Conservation (phyloP, 1,284 basidiomycete genomes). For the Leccinum insolens region DNA sequence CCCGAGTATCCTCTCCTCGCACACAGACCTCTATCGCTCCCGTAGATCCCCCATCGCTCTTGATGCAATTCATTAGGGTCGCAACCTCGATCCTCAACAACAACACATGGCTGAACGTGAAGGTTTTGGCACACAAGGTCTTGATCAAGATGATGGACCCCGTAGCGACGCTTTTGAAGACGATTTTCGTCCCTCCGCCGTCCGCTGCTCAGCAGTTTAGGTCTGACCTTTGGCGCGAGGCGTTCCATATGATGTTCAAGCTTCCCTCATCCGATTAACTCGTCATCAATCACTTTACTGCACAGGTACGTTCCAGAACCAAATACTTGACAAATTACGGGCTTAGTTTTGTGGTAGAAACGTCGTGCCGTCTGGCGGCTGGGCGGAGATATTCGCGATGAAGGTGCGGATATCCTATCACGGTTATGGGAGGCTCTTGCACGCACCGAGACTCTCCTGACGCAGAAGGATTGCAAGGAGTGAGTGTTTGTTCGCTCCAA, state of each 20-base stretch:
- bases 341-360: constrained; percentile 57
- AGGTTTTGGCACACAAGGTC: constrained; percentile 87
- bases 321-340: constrained; percentile 3
- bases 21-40: no score
- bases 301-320: constrained; percentile 61
- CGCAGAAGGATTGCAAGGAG: constrained; percentile 62
- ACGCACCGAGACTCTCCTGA: constrained; percentile 63
- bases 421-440: constrained; percentile 89
- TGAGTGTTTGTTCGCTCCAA: constrained; percentile 37
- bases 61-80: constrained; percentile 83
- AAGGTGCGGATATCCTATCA: constrained; percentile 85
- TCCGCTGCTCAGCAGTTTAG: constrained; percentile 73
- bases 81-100: constrained; percentile 83
- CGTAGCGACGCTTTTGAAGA: constrained; percentile 75
- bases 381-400: constrained; percentile 93
- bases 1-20: no score
- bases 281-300: constrained; percentile 92
- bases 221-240: constrained; percentile 81
- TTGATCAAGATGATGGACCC: constrained; percentile 89
- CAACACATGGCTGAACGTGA: constrained; percentile 90
- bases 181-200: constrained; percentile 80
- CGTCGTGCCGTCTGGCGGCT: constrained; percentile 95
- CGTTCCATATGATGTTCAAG: constrained; percentile 82
- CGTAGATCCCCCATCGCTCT: constrained; percentile 44
- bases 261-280: constrained; percentile 89